phyloP scores from a whole-genome alignment of 768 basidiomycete genomes.

The Suillus placidus region DNA sequence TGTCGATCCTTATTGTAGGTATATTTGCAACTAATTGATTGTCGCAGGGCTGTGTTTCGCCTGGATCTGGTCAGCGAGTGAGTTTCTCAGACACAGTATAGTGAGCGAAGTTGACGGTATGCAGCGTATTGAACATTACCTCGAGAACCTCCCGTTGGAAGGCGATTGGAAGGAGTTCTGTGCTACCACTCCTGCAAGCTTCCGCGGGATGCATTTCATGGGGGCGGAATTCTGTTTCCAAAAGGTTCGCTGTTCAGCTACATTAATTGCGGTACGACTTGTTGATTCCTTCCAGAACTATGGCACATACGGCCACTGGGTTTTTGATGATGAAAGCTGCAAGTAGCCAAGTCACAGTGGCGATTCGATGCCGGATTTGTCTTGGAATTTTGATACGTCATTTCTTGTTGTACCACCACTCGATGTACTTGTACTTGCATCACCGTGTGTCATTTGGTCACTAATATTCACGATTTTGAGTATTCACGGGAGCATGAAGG shows the following conservation, averaged over 20 bases:
- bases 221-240: constrained; percentile 28
- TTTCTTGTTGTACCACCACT: neutral
- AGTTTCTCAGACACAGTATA: neutral
- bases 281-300: constrained; percentile 13
- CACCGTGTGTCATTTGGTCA: neutral
- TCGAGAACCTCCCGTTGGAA: constrained; percentile 30
- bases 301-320: constrained; percentile 28
- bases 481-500: neutral
- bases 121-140: constrained; percentile 33
- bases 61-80: constrained; percentile 12
- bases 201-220: constrained; percentile 28
- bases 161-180: constrained; percentile 36
- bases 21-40: neutral
- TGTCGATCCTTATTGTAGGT: neutral
- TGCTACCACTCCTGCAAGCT: constrained; percentile 34
- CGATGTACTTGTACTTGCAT: neutral
- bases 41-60: constrained; percentile 7
- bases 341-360: neutral
- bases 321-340: constrained; percentile 26
- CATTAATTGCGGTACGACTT: neutral
- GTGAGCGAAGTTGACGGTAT: neutral
- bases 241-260: constrained; percentile 16
- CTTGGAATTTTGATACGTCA: neutral
- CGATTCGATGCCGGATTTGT: neutral
- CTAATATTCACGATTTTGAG: neutral